These are phyloP conservation scores for Thalassiosira livingstoniorum DNA, from an alignment of 352 stramenopile species.

Conservation along the genomic window DNA sequence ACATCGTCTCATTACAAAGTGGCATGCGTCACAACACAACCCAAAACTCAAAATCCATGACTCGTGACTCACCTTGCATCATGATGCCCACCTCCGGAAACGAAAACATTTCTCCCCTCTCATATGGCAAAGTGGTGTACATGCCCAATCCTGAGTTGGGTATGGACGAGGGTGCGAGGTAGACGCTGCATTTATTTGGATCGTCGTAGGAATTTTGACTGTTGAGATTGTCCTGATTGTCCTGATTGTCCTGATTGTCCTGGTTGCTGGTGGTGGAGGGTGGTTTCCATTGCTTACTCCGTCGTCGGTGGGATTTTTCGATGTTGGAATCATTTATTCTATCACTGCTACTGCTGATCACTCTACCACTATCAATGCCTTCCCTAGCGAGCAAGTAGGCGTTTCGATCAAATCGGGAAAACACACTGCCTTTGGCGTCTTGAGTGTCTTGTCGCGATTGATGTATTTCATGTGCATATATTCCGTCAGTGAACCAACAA, in stretches of 20 bases:
- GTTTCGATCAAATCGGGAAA: background rate
- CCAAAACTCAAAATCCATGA: no score
- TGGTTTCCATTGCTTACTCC: no score
- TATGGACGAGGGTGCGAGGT: conserved; percentile 77
- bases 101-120: conserved; percentile 10
- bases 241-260: background rate
- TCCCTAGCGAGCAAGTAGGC: background rate
- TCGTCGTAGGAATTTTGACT: conserved; percentile 20
- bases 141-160: conserved; percentile 70
- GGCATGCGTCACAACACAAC: no score
- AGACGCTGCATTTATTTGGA: conserved; percentile 54
- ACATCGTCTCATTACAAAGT: no score
- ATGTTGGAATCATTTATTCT: background rate
- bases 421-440: background rate
- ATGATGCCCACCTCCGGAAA: conserved; percentile 55
- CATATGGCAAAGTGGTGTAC: conserved; percentile 50
- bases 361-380: background rate
- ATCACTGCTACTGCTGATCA: background rate
- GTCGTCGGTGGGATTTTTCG: background rate
- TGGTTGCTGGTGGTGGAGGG: background rate
- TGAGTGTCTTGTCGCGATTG: no score
- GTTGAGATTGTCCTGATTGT: conserved; percentile 22
- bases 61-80: conserved; percentile 15
- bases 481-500: no score
- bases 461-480: no score